phyloP scores from a whole-genome alignment of 2,329 filamentous ascomycete genomes.

The Nothophoma quercina region DNA sequence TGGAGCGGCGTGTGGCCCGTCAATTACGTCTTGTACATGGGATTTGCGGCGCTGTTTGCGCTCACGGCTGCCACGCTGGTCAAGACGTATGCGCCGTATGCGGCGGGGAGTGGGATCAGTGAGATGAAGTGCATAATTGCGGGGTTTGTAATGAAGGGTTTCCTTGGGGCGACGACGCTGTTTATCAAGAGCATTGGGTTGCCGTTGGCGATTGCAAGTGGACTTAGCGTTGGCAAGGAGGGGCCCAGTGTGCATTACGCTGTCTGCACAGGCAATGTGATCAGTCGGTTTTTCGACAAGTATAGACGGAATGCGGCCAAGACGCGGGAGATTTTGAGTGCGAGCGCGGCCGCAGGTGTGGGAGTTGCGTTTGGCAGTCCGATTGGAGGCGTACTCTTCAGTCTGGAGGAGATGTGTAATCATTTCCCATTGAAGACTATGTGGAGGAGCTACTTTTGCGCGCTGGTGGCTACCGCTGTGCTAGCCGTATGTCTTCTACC shows the following conservation, averaged over 20 bases:
- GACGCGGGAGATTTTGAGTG: conserved; percentile 92
- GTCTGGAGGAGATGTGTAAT: conserved; percentile 95
- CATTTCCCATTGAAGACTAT: conserved; percentile 97
- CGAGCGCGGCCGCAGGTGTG: conserved; percentile 92
- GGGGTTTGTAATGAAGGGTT: conserved; percentile 99
- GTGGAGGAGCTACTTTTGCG: conserved; percentile 98
- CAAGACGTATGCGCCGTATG: conserved; percentile 91
- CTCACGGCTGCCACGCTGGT: conserved; percentile 84
- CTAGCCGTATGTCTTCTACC: conserved; percentile 65
- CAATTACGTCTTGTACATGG: conserved; percentile 88
- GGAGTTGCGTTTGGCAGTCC: conserved; percentile 97
- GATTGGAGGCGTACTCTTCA: conserved; percentile 96
- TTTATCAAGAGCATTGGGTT: conserved; percentile 93
- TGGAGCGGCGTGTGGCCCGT: conserved; percentile 82
- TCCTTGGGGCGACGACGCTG: conserved; percentile 88
- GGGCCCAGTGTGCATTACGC: conserved; percentile 99
- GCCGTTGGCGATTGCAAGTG: conserved; percentile 91
- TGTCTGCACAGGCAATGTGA: conserved; percentile 95
- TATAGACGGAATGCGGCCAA: conserved; percentile 92
- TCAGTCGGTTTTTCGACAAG: conserved; percentile 90
- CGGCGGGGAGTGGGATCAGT: conserved; percentile 93
- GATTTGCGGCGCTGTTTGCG: conserved; percentile 84
- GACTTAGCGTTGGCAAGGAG: conserved; percentile 94
- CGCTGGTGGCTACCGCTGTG: conserved; percentile 90
- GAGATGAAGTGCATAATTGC: conserved; percentile 99